Evolutionary conservation across 164 flowering plant genomes (phyloP), one percentile per base, ranked within the genome.

Genomic region (Vitis cinerea): DNA sequence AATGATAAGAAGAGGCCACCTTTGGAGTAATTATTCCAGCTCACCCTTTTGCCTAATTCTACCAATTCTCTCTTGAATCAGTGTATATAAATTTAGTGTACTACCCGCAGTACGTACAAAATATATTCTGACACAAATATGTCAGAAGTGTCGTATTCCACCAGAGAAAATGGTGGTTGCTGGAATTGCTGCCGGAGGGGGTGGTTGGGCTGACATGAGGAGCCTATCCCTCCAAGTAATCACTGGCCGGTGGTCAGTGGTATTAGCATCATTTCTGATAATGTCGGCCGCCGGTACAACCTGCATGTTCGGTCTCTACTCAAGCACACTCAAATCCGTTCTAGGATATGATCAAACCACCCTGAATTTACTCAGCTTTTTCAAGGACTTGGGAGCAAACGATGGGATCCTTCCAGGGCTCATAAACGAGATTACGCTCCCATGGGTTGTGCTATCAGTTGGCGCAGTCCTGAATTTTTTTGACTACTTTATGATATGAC

Each of bases 401-500:
- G 73, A 77, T 3, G 86, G 86, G 10, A 65, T 83, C 61, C 64
- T 79, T 8, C 47, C 84, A 10, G 86, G 84, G 11, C 73, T 83
- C 4, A 71, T 85, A 78, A 78, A 81, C 80, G 86, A 84, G 72
- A 66, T 84, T 71, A 72, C 83, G 1, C 83, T 84, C 7, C 84
- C 86, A 0, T 84, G 83, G 82, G 75, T 84, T 9, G 88, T 81
- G 9, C 82, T 84, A 30, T 68, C 73, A 1, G 13, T 83, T 1
- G 88, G 88, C 0, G 82, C 84, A 4, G 66, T 62, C 51, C 57
- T 84, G 56, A 84, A 81, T 66, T 77, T 81, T 58, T 71, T 77
- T 14, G 83, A 84, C 16, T 84, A 84, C 76, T 79, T 83, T 79
- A 80, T 83, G 84, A 81, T 84, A 2, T 84, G 88, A 84, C 77